Base-by-base conservation (phyloP, 192 early-diverging fungal genomes). In the Backusella morwellensis region DNA sequence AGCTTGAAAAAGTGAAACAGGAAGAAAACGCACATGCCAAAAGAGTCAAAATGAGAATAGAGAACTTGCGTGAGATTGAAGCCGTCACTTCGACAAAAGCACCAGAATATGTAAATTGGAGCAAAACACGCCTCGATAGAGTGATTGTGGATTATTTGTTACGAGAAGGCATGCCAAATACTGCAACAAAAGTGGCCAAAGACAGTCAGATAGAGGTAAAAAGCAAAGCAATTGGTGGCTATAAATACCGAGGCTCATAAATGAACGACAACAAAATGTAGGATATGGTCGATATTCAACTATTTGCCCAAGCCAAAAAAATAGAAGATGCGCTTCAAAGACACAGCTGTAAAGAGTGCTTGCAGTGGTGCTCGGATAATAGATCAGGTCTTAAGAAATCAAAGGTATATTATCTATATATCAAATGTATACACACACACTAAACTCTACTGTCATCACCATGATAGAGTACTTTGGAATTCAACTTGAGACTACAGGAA, bases 341-440 rank as follows among this genome's bases (percentile, higher is more conserved):
- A 14, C 87, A 92, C 47, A 96, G 93, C 81, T 99, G 97, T 81
- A 77, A 88, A 35, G 95, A 97, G 80, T 93, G 93, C 35, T 80
- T 99, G 72, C 86, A 88, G 52, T 99, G 98, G 98, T 99, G 98
- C 79, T 90, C 87, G 19, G 97, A 99, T 23, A 98, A 99, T 84
- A 90, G 90, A 52, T 92, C 93, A 14, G 92, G 86, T 0, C 82
- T 99, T 70, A 92, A 93, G 76, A 99, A 98, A 80, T 89, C 96
- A 41, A 93, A 97, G 86, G 95, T 94, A 35, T 19, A 26, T 11
- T 41, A 5, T 6, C 3, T 72, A 47, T 35, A 50, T 44, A 40
- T 3, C 52, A 19, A 40, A 40, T 40, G 38, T 40, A 12, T 12
- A 40, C 38, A 40, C 38, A 40, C 38, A 11, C 11, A 40, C 38